These are phyloP conservation scores for Paecilomyces dactylethromorphus DNA, from an alignment of 2,329 filamentous ascomycete genomes.

Conservation along the genomic window DNA sequence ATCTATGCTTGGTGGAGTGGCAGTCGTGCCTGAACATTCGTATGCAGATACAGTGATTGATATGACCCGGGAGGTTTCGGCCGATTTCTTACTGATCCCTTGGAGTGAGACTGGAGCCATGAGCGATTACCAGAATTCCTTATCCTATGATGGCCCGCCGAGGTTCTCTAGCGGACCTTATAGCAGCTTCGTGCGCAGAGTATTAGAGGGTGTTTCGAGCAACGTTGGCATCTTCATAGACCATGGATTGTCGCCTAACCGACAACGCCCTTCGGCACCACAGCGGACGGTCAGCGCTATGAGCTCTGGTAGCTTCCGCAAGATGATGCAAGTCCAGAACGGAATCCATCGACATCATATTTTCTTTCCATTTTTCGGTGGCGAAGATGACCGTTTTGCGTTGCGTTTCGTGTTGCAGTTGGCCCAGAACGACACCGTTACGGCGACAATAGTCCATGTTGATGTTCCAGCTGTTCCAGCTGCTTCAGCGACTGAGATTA, in stretches of 20 bases:
- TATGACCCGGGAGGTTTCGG: slow-evolving; percentile 62
- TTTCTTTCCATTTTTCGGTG: slow-evolving; percentile 82
- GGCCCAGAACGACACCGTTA: slow-evolving; percentile 69
- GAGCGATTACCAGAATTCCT: slow-evolving; percentile 54
- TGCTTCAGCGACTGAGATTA: not conserved
- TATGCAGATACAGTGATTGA: slow-evolving; percentile 72
- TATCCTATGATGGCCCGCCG: slow-evolving; percentile 46
- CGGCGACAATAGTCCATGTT: slow-evolving; percentile 66
- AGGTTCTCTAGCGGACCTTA: slow-evolving; percentile 59
- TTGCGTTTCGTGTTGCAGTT: slow-evolving; percentile 78
- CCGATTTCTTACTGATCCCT: slow-evolving; percentile 74
- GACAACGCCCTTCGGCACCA: slow-evolving; percentile 11
- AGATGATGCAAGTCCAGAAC: slow-evolving; percentile 54
- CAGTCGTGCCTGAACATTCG: slow-evolving; percentile 68
- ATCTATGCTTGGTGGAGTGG: slow-evolving; percentile 72
- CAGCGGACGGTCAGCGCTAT: slow-evolving; percentile 48
- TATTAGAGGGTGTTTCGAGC: slow-evolving; percentile 58
- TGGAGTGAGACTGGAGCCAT: slow-evolving; percentile 82
- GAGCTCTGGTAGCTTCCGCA: slow-evolving; percentile 55
- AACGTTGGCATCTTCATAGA: slow-evolving; percentile 77
- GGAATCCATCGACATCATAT: slow-evolving; percentile 63
- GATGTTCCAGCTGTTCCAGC: slow-evolving; percentile 16
- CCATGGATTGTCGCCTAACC: slow-evolving; percentile 46
- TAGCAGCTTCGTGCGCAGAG: slow-evolving; percentile 63
- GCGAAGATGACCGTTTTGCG: slow-evolving; percentile 72